phyloP scores from a whole-genome alignment of 495 filamentous ascomycete species.

The Aspergillus sclerotioniger region DNA sequence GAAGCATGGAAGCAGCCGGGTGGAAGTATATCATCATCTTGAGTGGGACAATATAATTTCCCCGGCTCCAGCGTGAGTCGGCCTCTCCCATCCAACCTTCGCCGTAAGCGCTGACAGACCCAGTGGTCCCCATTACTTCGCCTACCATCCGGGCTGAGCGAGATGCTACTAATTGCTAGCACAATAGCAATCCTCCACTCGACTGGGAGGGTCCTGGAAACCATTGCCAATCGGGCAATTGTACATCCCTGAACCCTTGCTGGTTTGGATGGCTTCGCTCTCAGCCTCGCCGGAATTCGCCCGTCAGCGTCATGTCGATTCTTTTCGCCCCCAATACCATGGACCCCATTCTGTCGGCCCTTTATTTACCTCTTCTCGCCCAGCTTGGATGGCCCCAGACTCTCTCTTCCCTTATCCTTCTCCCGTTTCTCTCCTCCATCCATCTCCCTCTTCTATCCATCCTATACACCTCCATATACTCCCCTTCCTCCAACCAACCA shows the following conservation, averaged over 20 bases:
- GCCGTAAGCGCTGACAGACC: not conserved
- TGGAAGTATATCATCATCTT: too few relatives aligned
- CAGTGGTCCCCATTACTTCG: too few relatives aligned
- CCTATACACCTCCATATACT: not conserved
- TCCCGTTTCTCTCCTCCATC: constrained; percentile 9
- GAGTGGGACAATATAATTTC: too few relatives aligned
- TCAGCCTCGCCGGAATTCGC: not conserved
- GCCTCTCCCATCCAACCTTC: too few relatives aligned
- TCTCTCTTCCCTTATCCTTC: not conserved
- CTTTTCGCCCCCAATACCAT: not conserved
- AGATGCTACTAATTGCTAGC: too few relatives aligned
- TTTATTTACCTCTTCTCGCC: not conserved
- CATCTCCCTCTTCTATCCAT: constrained; percentile 3
- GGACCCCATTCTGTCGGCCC: not conserved
- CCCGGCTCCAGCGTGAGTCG: too few relatives aligned
- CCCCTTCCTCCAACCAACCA: not conserved
- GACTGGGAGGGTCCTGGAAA: too few relatives aligned
- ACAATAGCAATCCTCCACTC: too few relatives aligned
- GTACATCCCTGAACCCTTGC: not conserved
- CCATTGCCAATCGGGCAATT: not conserved
- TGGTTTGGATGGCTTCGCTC: not conserved
- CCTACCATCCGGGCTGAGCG: too few relatives aligned
- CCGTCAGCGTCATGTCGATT: not conserved
- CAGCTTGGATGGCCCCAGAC: constrained; percentile 1
- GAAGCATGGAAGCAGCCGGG: too few relatives aligned